Evolutionary conservation across 768 basidiomycete genomes (phyloP).

Genomic region (Lactarius tabidus): DNA sequence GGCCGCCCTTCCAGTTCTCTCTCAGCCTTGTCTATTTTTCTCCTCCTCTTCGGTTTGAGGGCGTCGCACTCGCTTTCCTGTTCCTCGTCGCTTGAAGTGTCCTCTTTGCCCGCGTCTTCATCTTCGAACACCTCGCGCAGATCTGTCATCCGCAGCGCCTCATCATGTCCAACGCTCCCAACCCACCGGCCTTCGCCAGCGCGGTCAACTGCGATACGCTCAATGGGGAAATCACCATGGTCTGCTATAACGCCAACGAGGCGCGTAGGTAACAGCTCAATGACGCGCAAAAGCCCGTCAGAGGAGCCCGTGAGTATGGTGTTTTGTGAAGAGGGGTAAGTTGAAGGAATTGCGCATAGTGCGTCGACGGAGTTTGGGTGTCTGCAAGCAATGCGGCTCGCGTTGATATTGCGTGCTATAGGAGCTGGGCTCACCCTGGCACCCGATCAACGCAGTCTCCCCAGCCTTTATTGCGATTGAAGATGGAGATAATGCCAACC

Average conservation of each 20-base stretch:
- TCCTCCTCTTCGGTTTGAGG: conserved; percentile 46
- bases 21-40: conserved; percentile 44
- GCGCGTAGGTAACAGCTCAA: conserved; percentile 85
- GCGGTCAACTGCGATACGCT: conserved; percentile 69
- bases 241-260: conserved; percentile 87
- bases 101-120: conserved; percentile 35
- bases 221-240: conserved; percentile 90
- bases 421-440: conserved; percentile 56
- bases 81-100: conserved; percentile 28
- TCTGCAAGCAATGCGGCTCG: conserved; percentile 38
- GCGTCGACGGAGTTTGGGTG: conserved; percentile 92
- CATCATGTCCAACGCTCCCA: conserved; percentile 91
- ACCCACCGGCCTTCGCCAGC: conserved; percentile 70
- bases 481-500: conserved; percentile 83
- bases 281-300: conserved; percentile 84
- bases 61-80: conserved; percentile 28
- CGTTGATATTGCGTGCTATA: conserved; percentile 5
- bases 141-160: conserved; percentile 79
- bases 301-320: conserved; percentile 86
- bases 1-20: conserved; percentile 43
- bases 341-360: conserved; percentile 65
- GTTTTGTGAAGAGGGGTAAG: conserved; percentile 59
- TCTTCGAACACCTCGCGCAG: conserved; percentile 70
- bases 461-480: conserved; percentile 85
- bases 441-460: conserved; percentile 89